Evolutionary conservation across 352 stramenopile genomes (phyloP).

Genomic region (Blastocystis sp.): DNA sequence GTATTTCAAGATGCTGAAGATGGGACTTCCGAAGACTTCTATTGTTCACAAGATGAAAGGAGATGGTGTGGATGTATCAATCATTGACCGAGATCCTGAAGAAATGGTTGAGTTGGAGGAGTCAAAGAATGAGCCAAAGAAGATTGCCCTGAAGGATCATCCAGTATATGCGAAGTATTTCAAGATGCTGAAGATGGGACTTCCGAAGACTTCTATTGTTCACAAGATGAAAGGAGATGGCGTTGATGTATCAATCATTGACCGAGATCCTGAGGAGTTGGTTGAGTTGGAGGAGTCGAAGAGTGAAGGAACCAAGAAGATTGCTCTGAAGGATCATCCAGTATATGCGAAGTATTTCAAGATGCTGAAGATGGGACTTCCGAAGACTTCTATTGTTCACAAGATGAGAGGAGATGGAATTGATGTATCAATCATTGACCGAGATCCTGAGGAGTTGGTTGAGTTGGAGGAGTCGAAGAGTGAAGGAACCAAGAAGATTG

Average conservation of each 20-base stretch:
- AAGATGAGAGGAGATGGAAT: background rate
- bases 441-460: constrained; percentile 16
- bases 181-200: background rate
- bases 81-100: constrained; percentile 47
- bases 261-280: background rate
- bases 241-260: background rate
- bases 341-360: constrained; percentile 52
- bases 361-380: constrained; percentile 25
- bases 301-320: background rate
- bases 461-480: background rate
- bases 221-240: background rate
- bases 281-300: constrained; percentile 13
- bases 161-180: constrained; percentile 36
- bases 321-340: constrained; percentile 27
- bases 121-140: constrained; percentile 14
- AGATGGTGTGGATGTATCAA: constrained; percentile 39
- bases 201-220: background rate
- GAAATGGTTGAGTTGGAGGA: constrained; percentile 30
- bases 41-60: constrained; percentile 8
- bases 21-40: background rate
- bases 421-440: background rate
- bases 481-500: background rate
- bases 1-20: constrained; percentile 54
- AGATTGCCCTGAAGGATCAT: background rate
- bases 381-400: background rate